Base-by-base conservation (phyloP, 441 rosid genomes). In the Syzygium malaccense region DNA sequence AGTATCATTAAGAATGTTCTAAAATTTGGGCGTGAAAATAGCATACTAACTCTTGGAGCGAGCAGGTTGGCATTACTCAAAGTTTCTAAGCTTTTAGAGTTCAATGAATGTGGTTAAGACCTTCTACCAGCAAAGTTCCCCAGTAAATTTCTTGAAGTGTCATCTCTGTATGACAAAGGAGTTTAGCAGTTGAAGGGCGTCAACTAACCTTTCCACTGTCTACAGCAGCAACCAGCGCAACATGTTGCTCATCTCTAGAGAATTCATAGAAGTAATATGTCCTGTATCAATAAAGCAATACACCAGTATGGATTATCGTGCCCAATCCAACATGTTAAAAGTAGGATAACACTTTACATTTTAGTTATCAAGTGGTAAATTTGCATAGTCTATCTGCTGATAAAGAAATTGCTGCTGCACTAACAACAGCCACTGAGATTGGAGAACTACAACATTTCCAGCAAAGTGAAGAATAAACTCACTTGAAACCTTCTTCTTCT, bases 231-330 rank as follows among this genome's bases (percentile, higher is more conserved):
- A 96, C 95, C 86, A 98, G 89, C 68, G 97, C 99, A 85, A 94
- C 90, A 78, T 92, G 98, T 88, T 96, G 98, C 49, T 94, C 94
- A 48, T 95, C 93, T 91, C 95, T 93, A 87, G 98, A 97, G 90
- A 98, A 98, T 94, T 96, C 98, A 89, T 96, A 96, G 68, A 93
- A 96, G 93, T 98, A 96, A 86, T 96, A 96, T 79, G 95, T 96
- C 97, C 99, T 96, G 95, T 88, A 93, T 87, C 71, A 57, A 88
- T 83, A 83, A 86, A 92, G 33, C 64, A 85, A 55, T 23, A 56
- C 64, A 79, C 86, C 17, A 85, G 32, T 57, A 86, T 51, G 62
- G 6, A 56, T 87, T 51, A 28, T 45, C 48, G 1, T 45, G 48
- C 48, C 9, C 48, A 45, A 45, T 45, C 48, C 48, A 45, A 45